phyloP scores from a whole-genome alignment of 176 grass and related monocot genomes.

The Paspalum vaginatum region DNA sequence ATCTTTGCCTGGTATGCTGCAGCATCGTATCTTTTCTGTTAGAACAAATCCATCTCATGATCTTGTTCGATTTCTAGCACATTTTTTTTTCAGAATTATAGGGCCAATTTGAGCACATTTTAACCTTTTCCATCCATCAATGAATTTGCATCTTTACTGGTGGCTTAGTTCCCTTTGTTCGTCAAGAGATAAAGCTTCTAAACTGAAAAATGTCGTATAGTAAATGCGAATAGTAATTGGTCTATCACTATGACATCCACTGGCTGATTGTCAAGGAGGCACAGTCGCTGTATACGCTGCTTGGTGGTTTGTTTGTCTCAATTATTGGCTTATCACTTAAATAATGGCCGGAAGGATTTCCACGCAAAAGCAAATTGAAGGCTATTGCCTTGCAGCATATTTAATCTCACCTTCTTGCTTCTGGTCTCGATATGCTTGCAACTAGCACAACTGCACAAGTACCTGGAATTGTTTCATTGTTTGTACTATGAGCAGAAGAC shows the following conservation, averaged over 20 bases:
- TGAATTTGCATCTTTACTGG: slow-evolving; percentile 4
- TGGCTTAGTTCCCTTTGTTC: background rate
- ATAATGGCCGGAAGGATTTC: slow-evolving; percentile 14
- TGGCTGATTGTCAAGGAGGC: slow-evolving; percentile 15
- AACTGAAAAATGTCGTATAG: background rate
- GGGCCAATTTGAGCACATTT: background rate
- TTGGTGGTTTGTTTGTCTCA: slow-evolving; percentile 13
- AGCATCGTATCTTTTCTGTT: background rate
- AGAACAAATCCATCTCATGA: slow-evolving; percentile 13
- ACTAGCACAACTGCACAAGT: background rate
- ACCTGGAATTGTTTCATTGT: background rate
- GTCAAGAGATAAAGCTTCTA: background rate
- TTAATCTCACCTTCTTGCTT: slow-evolving; percentile 18
- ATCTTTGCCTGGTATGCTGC: background rate
- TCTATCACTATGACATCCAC: background rate
- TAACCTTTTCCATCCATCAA: background rate
- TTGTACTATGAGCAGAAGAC: background rate
- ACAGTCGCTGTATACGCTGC: background rate
- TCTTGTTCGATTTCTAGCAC: background rate
- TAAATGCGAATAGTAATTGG: background rate
- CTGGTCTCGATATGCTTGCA: background rate
- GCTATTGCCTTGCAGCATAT: background rate
- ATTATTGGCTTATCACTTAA: background rate
- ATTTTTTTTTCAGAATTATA: too few relatives aligned
- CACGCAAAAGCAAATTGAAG: background rate